Conservation (phyloP, 352 stramenopile genomes). For the Phytophthora megakarya region DNA sequence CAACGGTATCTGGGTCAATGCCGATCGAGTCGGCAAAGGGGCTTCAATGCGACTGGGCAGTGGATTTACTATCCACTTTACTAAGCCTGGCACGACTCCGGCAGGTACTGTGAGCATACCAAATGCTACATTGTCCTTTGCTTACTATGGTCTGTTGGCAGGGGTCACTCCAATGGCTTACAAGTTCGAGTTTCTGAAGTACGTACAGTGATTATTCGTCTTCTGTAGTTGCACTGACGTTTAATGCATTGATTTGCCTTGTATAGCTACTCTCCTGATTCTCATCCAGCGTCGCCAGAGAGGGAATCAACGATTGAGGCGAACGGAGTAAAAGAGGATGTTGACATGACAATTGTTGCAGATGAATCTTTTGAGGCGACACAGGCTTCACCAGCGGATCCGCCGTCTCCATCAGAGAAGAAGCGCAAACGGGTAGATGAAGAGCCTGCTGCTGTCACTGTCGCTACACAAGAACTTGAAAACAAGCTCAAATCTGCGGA, state of each 20-base stretch:
- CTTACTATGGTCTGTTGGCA: conserved; percentile 8
- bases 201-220: conserved; percentile 4
- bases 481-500: conserved; percentile 10
- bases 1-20: conserved; percentile 79
- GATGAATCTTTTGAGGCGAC: conserved; percentile 34
- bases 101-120: conserved; percentile 19
- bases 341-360: conserved; percentile 25
- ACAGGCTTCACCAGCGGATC: conserved; percentile 13
- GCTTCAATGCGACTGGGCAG: conserved; percentile 34
- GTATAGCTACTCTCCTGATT: neutral
- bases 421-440: conserved; percentile 36
- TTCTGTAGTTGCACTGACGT: neutral
- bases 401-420: conserved; percentile 27
- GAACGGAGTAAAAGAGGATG: conserved; percentile 16
- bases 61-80: conserved; percentile 74
- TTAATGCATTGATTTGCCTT: neutral
- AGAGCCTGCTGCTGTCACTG: conserved; percentile 12
- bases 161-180: conserved; percentile 53
- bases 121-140: neutral
- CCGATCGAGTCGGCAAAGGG: conserved; percentile 52
- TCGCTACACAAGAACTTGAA: conserved; percentile 25
- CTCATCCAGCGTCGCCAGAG: neutral
- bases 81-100: conserved; percentile 51
- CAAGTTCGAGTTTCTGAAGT: conserved; percentile 74
- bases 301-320: no score